Conservation (phyloP, 1,284 basidiomycete genomes). For the Trametes versicolor region DNA sequence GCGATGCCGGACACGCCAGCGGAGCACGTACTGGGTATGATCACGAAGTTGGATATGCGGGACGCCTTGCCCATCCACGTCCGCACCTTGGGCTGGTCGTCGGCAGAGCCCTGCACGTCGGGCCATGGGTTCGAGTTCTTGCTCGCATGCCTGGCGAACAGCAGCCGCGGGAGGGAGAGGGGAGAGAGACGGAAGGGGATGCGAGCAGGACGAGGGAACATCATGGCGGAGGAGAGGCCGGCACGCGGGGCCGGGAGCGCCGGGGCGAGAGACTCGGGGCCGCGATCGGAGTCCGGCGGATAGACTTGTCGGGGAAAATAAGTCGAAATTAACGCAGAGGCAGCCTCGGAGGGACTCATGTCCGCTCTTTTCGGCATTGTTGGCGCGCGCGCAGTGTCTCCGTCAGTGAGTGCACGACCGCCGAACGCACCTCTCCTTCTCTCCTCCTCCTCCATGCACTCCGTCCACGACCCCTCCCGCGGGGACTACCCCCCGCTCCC, state of each 20-base stretch:
- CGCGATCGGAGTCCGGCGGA: constrained; percentile 26
- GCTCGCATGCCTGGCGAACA: constrained; percentile 24
- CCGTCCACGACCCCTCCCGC: constrained; percentile 33
- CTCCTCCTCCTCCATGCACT: constrained; percentile 30
- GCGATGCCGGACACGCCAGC: neutral
- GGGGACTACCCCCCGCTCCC: constrained; percentile 40
- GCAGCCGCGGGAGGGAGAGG: neutral
- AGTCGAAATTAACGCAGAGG: constrained; percentile 14
- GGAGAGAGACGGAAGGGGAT: neutral
- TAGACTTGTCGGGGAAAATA: constrained; percentile 28
- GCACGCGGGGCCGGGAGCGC: constrained; percentile 16
- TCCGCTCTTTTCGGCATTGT: constrained; percentile 40
- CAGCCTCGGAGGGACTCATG: constrained; percentile 28
- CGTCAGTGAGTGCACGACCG: constrained; percentile 11
- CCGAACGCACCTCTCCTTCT: constrained; percentile 18
- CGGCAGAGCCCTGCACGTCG: constrained; percentile 22
- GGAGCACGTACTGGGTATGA: constrained; percentile 40
- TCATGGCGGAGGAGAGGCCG: constrained; percentile 19
- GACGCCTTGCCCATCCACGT: constrained; percentile 39
- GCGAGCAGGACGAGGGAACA: constrained; percentile 20
- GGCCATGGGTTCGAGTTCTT: constrained; percentile 35
- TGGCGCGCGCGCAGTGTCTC: constrained; percentile 31
- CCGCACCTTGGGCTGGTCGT: constrained; percentile 23
- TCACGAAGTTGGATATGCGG: constrained; percentile 40
- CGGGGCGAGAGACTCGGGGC: constrained; percentile 28